Evolutionary conservation across 129 eudicot species (phyloP).

Genomic region (Helichrysum umbraculigerum): DNA sequence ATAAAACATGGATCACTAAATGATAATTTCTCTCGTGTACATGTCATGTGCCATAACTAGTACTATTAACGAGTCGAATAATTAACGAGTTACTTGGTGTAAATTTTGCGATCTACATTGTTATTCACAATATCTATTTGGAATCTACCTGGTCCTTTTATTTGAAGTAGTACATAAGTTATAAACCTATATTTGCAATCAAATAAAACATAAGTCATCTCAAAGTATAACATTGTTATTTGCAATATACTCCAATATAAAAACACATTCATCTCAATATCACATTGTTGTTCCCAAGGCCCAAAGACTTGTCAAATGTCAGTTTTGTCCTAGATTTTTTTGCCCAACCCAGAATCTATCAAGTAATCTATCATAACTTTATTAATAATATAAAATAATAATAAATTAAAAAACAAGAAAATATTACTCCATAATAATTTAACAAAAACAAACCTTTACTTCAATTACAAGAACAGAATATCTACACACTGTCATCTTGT

Average conservation of each 20-base stretch:
- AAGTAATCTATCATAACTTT: background rate
- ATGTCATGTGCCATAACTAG: too few species aligned
- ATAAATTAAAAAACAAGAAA: background rate
- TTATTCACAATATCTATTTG: too few species aligned
- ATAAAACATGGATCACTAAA: too few species aligned
- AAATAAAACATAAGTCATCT: too few species aligned
- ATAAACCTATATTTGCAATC: too few species aligned
- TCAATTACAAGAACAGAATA: slow-evolving; percentile 1
- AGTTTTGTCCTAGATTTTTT: background rate
- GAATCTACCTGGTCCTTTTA: too few species aligned
- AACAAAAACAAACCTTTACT: background rate
- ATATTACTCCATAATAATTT: background rate
- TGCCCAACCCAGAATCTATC: background rate
- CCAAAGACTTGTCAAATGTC: background rate
- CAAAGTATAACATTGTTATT: background rate
- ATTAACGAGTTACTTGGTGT: too few species aligned
- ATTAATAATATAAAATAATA: background rate
- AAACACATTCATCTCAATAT: background rate
- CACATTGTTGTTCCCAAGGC: background rate
- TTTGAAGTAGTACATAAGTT: too few species aligned
- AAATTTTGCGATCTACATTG: too few species aligned
- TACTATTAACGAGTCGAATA: too few species aligned
- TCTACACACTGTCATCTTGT: slow-evolving; percentile 1
- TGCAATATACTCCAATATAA: background rate
- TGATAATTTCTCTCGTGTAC: too few species aligned